Conservation (phyloP, 768 basidiomycete species). For the Termitomyces sp. region DNA sequence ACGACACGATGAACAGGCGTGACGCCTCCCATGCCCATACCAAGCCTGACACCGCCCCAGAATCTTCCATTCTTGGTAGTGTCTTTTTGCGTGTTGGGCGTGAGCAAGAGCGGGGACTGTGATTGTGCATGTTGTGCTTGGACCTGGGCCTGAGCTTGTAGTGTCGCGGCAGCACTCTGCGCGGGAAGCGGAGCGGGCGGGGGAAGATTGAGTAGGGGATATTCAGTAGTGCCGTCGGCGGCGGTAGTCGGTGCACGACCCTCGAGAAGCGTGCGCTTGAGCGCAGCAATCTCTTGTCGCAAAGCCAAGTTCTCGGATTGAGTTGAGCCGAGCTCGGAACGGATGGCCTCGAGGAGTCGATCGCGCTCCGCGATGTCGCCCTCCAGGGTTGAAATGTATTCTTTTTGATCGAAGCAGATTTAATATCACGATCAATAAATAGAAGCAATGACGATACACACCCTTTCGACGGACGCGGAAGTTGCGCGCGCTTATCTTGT, state of each 20-base stretch:
- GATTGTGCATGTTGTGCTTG: constrained; percentile 21
- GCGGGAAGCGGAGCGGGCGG: constrained; percentile 50
- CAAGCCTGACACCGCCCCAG: constrained; percentile 72
- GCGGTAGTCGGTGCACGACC: constrained; percentile 46
- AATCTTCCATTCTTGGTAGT: constrained; percentile 52
- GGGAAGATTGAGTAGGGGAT: constrained; percentile 41
- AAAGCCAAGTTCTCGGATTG: constrained; percentile 83
- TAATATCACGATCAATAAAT: constrained; percentile 9
- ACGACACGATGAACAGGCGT: constrained; percentile 86
- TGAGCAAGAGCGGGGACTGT: constrained; percentile 32
- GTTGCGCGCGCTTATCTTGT: constrained; percentile 95
- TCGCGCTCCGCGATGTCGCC: constrained; percentile 92
- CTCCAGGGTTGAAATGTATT: constrained; percentile 94
- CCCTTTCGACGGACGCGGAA: constrained; percentile 95
- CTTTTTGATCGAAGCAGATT: constrained; percentile 35
- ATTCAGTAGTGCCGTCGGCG: constrained; percentile 14
- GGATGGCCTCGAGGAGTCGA: constrained; percentile 83
- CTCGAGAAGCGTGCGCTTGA: constrained; percentile 75
- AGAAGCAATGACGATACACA: constrained; percentile 29
- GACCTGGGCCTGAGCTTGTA: constrained; percentile 17
- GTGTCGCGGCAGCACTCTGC: constrained; percentile 36
- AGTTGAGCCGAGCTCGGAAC: constrained; percentile 76
- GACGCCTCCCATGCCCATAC: constrained; percentile 53
- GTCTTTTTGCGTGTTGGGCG: constrained; percentile 78
- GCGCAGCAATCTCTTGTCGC: constrained; percentile 68